Percentiles rank a stretch among this genome's conserved stretches.
These are phyloP conservation scores for Zychaea mexicana DNA, from an alignment of 371 early-diverging fungal genomes.

Conservation along the genomic window DNA sequence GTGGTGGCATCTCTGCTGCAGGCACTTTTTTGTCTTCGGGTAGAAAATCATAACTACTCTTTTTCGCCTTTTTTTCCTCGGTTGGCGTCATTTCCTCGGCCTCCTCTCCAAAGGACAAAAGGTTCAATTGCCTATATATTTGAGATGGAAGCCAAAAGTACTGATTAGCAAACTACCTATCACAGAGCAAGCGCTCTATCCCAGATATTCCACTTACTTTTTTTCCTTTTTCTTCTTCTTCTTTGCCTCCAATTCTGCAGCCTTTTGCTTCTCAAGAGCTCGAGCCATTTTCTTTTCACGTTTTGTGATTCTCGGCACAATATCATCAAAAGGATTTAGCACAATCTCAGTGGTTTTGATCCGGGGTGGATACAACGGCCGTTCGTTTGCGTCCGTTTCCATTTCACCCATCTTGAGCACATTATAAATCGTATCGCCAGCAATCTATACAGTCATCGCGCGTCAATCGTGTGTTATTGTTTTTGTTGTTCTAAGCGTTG, in stretches of 20 bases:
- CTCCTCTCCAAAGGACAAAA: constrained; percentile 92
- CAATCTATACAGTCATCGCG: constrained; percentile 54
- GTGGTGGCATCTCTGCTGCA: constrained; percentile 3
- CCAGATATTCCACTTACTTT: constrained; percentile 47
- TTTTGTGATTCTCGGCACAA: constrained; percentile 78
- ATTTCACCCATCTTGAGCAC: constrained; percentile 84
- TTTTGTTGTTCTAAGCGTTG: too few relatives aligned
- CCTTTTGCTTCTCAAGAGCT: constrained; percentile 32
- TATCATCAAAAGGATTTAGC: constrained; percentile 92
- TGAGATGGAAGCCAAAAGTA: too few relatives aligned
- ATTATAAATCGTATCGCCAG: constrained; percentile 91
- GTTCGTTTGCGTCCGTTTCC: constrained; percentile 78
- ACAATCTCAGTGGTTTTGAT: constrained; percentile 73
- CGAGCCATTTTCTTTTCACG: constrained; percentile 51
- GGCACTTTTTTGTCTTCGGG: constrained; percentile 6
- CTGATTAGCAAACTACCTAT: too few relatives aligned
- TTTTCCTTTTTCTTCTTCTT: constrained; percentile 61
- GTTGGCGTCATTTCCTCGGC: constrained; percentile 57
- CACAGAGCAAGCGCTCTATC: too few relatives aligned
- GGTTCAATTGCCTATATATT: constrained; percentile 68
- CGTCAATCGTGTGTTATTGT: neutral
- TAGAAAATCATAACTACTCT: constrained; percentile 77
- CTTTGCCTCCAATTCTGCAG: constrained; percentile 30
- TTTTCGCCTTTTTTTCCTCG: constrained; percentile 28
- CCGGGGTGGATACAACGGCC: constrained; percentile 80